Base-by-base conservation (phyloP, 2,329 filamentous ascomycete species). In the Aquanectria penicillioides region DNA sequence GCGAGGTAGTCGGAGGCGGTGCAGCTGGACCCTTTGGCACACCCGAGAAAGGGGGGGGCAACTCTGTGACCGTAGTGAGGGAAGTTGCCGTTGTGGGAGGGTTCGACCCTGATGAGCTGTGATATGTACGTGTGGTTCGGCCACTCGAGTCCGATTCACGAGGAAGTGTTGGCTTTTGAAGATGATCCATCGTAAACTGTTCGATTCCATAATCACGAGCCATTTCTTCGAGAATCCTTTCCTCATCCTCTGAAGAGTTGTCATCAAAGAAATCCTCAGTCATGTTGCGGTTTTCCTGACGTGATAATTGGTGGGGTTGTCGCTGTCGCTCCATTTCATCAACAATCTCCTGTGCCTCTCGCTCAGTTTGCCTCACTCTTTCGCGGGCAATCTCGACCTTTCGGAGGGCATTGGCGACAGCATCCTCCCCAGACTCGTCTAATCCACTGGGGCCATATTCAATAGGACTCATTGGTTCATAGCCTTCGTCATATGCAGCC, bases 401-500 rank as follows among this genome's bases (percentile, higher is more conserved):
- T 34, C 85, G 82, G 66, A 88, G 78, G 3, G 86, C 85, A 61
- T 85, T 86, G 0, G 80, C 81, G 8, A 84, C 80, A 18, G 81
- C 75, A 25, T 84, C 75, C 12, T 79, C 73, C n/a, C 71, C 76
- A 3, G 73, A 69, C 33, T 77, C 75, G 41, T 80, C 74, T 29
- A 77, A 70, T 20, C 74, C 71, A 40, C 77, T 71, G 55, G 64
- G 25, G 7, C 59, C 63, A n/a, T 72, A 65, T n/a, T 81, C 76
- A 20, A 80, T 78, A 6, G 82, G 75, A 15, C 83, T 82, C 73
- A 85, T 87, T 4, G 91, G 91, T 71, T 97, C 93, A 63, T 93
- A 91, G 1, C 92, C 92, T 62, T 97, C 93, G 73, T 97, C 91
- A 74, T 98, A 99, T 5, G 94, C 95, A 47, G 94, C 94, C 75